phyloP scores from a whole-genome alignment of 345 rosid genomes.

The Dipteronia dyeriana region DNA sequence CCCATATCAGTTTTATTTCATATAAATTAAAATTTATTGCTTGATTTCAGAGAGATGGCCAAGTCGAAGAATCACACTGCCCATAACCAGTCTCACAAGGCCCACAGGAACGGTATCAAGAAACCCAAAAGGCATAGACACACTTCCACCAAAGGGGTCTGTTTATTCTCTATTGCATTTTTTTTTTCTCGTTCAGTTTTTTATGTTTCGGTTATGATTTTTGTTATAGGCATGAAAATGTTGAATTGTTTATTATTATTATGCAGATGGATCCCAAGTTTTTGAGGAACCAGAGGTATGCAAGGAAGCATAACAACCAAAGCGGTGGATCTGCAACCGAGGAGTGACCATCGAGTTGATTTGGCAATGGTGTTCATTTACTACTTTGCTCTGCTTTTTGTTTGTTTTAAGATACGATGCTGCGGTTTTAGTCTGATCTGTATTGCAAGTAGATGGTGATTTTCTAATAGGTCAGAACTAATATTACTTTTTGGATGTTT shows the following conservation, averaged over 20 bases:
- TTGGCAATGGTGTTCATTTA: neutral
- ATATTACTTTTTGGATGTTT: neutral
- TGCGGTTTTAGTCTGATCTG: neutral
- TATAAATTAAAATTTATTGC: neutral
- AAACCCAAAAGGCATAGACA: slow-evolving; percentile 28
- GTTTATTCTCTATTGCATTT: neutral
- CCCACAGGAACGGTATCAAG: slow-evolving; percentile 34
- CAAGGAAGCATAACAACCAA: slow-evolving; percentile 51
- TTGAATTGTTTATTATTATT: neutral
- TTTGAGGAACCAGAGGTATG: slow-evolving; percentile 59
- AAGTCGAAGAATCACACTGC: slow-evolving; percentile 39
- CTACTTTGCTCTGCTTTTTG: neutral
- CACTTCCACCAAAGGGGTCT: slow-evolving; percentile 30
- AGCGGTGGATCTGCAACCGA: slow-evolving; percentile 23
- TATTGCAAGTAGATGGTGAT: neutral
- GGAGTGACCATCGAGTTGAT: slow-evolving; percentile 14
- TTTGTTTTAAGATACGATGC: neutral
- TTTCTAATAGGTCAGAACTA: neutral
- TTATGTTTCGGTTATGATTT: neutral
- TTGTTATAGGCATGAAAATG: neutral
- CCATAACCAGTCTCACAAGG: slow-evolving; percentile 36
- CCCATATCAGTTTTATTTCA: too few species aligned
- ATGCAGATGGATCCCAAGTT: slow-evolving; percentile 60
- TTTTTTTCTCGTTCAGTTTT: neutral
- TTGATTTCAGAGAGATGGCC: slow-evolving; percentile 27